Conservation (phyloP, 192 early-diverging fungal species). For the Spizellomyces punctatus region DNA sequence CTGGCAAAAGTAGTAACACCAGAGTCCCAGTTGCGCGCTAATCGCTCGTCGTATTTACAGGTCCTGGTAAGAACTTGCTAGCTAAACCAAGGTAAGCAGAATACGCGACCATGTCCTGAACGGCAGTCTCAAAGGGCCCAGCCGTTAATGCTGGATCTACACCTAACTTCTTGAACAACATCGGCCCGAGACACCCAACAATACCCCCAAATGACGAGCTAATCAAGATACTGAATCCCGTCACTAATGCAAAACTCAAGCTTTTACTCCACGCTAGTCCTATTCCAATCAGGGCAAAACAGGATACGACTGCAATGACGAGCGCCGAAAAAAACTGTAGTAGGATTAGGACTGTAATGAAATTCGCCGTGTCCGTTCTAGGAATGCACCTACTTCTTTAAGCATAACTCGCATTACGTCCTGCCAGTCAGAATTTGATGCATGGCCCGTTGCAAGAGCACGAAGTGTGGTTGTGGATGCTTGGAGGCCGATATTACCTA, state of each 20-base stretch:
- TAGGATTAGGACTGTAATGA: background rate
- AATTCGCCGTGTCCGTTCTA: background rate
- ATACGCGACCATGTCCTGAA: slow-evolving; percentile 45
- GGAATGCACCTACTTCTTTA: slow-evolving; percentile 28
- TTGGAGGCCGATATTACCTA: slow-evolving; percentile 51
- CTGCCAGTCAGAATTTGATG: slow-evolving; percentile 22
- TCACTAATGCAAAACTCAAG: slow-evolving; percentile 9
- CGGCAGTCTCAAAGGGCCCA: slow-evolving; percentile 51
- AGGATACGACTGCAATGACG: background rate
- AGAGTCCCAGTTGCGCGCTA: too few relatives aligned
- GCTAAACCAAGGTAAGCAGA: slow-evolving; percentile 34
- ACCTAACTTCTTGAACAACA: slow-evolving; percentile 39
- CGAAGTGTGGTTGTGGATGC: slow-evolving; percentile 49
- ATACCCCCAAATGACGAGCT: slow-evolving; percentile 30
- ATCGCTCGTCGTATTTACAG: background rate
- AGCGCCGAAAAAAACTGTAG: background rate
- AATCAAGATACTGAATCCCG: slow-evolving; percentile 17
- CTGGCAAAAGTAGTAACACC: too few relatives aligned
- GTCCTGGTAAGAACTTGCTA: background rate
- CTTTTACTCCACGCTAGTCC: slow-evolving; percentile 3
- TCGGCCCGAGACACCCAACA: slow-evolving; percentile 33
- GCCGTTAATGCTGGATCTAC: slow-evolving; percentile 50
- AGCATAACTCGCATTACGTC: slow-evolving; percentile 35
- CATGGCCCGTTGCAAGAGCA: slow-evolving; percentile 47
- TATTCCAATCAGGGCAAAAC: slow-evolving; percentile 4